These are phyloP conservation scores for Taphrina pruni DNA, from an alignment of 1,139 yeast genomes.

Conservation along the genomic window DNA sequence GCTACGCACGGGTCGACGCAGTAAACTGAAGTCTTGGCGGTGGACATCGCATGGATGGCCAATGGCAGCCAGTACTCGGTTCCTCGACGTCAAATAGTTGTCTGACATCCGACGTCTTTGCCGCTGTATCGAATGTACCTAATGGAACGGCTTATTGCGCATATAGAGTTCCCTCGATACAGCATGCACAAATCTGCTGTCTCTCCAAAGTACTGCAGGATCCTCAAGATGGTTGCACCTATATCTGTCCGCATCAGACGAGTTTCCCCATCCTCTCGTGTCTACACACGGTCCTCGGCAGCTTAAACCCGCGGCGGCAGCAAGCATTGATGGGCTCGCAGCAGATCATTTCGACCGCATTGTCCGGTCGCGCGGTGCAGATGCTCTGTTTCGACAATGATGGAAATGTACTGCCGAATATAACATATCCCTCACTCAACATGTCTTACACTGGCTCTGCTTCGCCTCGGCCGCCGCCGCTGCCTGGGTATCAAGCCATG, in stretches of 20 bases:
- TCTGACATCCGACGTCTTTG: neutral
- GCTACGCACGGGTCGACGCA: neutral
- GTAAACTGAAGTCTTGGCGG: neutral
- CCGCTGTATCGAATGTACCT: neutral
- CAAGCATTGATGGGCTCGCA: neutral
- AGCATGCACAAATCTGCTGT: conserved; percentile 25
- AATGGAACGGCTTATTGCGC: conserved; percentile 13
- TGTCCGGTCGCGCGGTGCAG: neutral
- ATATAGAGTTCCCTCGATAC: conserved; percentile 13
- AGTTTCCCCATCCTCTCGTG: conserved; percentile 1
- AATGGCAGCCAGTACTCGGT: conserved; percentile 8
- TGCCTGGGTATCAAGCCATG: neutral
- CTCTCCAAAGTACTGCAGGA: neutral
- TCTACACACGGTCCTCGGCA: conserved; percentile 15
- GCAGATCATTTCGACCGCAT: neutral
- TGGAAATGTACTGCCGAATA: neutral
- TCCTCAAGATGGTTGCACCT: conserved; percentile 26
- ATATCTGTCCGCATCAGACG: conserved; percentile 4
- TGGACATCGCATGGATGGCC: neutral
- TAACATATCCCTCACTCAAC: neutral
- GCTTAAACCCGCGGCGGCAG: neutral
- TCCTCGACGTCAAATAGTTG: neutral
- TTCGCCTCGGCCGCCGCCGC: neutral
- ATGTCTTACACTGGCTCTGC: neutral
- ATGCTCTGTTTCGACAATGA: conserved; percentile 16